Base-by-base conservation (phyloP, 352 stramenopile species). In the Hyaloperonospora arabidopsidis region DNA sequence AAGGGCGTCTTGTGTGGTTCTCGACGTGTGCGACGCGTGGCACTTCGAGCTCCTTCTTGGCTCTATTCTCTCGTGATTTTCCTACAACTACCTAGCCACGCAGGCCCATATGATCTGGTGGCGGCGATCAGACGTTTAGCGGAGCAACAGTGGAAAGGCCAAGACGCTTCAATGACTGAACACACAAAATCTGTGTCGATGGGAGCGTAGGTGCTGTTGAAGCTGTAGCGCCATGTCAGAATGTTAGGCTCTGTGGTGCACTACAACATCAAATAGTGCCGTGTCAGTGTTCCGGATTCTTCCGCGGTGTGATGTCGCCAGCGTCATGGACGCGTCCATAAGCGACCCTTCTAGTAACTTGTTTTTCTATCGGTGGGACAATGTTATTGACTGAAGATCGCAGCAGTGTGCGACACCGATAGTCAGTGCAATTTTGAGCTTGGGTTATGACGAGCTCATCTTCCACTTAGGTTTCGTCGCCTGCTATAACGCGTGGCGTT, bases 171-270 rank as follows among this genome's bases (percentile, higher is more conserved):
- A 29, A 7, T 29, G 3, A 29, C 25, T 29, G n/a, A 29, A 29
- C 25, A 29, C 25, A 29, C 25, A 29, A 29, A 8, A 29, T 29
- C 25, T 29, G 25, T 8, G 7, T 29, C 25, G 25, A 29, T 7
- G 25, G 25, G 25, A n/a, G 25, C 25, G 12, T 32, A 14, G 12
- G 52, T 40, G 54, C 50, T 35, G 34, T 19, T 38, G 19, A 35
- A 38, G 54, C 19, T 45, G 38, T 52, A 2, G 55, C 63, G 15
- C 54, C 79, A 17, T 70, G 62, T 21, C 65, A 67, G 11, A 70
- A 86, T n/a, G n/a, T 44, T 75, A 87, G 43, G 67, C 87, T 5
- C 84, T 76, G 32, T 87, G 76, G 65, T 87, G 81, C 49, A 65
- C 87, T 52, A 87, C 71, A n/a, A 73, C 71, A 38, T 76, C 76